Evolutionary conservation across 2,329 filamentous ascomycete species (phyloP).

Genomic region (Cyclaneusma minus): DNA sequence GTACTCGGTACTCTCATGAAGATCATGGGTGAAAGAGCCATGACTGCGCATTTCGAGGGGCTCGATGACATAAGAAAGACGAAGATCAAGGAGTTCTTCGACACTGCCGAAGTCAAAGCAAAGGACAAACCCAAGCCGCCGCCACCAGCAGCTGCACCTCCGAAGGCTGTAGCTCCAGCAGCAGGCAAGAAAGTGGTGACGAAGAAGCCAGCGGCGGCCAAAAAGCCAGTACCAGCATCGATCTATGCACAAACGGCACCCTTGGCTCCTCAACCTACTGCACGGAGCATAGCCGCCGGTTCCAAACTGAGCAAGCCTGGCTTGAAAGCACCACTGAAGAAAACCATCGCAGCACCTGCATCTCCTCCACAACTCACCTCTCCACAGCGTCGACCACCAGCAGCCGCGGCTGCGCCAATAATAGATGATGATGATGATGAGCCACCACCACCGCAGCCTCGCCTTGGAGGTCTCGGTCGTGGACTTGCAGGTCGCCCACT

Average conservation of each 20-base stretch:
- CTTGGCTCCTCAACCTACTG: constrained; percentile 40
- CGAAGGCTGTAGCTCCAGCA: constrained; percentile 25
- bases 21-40: constrained; percentile 90
- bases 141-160: constrained; percentile 43
- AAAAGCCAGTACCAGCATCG: constrained; percentile 31
- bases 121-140: constrained; percentile 83
- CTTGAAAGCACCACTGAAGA: constrained; percentile 44
- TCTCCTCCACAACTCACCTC: constrained; percentile 25
- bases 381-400: constrained; percentile 30
- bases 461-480: constrained; percentile 26
- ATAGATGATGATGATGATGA: constrained; percentile 44
- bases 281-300: constrained; percentile 26
- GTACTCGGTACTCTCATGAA: constrained; percentile 94
- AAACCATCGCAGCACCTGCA: constrained; percentile 29
- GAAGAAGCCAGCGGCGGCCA: constrained; percentile 24
- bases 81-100: constrained; percentile 88
- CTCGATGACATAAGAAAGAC: constrained; percentile 90
- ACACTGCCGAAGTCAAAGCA: constrained; percentile 68
- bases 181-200: constrained; percentile 27
- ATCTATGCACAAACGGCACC: constrained; percentile 32
- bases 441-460: constrained; percentile 27
- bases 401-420: constrained; percentile 31
- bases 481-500: constrained; percentile 78
- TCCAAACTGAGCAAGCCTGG: constrained; percentile 41
- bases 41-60: constrained; percentile 83